Evolutionary conservation across 2,329 filamentous ascomycete genomes (phyloP).

Genomic region (Penicillium sp.): DNA sequence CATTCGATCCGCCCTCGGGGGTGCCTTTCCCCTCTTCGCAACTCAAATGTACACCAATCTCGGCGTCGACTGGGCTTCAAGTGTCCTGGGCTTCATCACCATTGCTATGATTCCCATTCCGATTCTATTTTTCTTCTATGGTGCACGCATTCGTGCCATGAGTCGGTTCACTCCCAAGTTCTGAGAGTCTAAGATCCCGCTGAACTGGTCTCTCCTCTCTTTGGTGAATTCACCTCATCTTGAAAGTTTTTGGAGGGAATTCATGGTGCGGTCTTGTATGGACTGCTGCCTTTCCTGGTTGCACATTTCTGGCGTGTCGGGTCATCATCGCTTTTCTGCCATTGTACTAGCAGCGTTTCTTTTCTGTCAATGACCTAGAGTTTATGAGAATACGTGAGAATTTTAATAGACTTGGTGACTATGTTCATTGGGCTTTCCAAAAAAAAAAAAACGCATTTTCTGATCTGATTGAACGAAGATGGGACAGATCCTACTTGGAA

Average conservation of each 20-base stretch:
- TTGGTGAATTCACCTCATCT: no score
- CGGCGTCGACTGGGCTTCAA: slow-evolving; percentile 38
- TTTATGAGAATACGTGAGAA: slow-evolving; percentile 6
- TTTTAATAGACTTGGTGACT: not conserved
- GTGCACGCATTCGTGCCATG: slow-evolving; percentile 37
- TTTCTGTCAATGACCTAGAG: slow-evolving; percentile 3
- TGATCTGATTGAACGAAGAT: no score
- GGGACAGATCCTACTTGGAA: no score
- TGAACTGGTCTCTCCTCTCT: no score
- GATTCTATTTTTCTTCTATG: slow-evolving; percentile 45
- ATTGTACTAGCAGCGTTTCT: no score
- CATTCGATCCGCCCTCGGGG: slow-evolving; percentile 30
- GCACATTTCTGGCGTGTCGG: no score
- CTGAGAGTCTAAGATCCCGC: slow-evolving; percentile 1
- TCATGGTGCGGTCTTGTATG: no score
- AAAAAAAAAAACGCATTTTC: no score
- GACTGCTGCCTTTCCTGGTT: no score
- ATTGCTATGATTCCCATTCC: slow-evolving; percentile 43
- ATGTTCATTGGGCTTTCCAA: no score
- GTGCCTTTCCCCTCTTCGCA: slow-evolving; percentile 31
- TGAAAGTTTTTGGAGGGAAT: no score
- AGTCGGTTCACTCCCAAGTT: slow-evolving; percentile 22
- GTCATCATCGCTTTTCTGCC: no score
- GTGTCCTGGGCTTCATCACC: slow-evolving; percentile 35
- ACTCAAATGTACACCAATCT: slow-evolving; percentile 34